Conservation (phyloP, 2,329 filamentous ascomycete genomes). For the Xylaria sp. region DNA sequence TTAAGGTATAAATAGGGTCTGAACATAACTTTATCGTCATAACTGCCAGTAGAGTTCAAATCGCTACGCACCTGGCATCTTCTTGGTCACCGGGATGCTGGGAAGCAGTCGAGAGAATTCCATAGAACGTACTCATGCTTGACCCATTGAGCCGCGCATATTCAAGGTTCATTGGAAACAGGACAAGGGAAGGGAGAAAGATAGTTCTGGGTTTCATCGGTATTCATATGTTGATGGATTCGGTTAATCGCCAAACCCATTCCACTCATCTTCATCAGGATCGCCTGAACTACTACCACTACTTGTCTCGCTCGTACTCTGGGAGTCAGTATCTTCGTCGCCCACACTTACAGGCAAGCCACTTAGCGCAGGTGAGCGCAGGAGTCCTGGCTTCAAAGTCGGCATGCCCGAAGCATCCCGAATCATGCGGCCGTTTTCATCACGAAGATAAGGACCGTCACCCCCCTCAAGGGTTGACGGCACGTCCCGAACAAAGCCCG, state of each 20-base stretch:
- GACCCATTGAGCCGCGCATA: too few species aligned
- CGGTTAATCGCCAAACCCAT: constrained; percentile 40
- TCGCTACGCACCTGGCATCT: too few species aligned
- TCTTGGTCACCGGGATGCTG: too few species aligned
- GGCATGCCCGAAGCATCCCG: constrained; percentile 37
- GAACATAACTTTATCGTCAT: too few species aligned
- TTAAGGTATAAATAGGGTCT: not conserved
- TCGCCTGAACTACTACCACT: constrained; percentile 22
- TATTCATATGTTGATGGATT: too few species aligned
- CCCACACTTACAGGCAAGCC: constrained; percentile 44
- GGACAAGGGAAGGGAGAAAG: too few species aligned
- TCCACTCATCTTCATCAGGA: constrained; percentile 36
- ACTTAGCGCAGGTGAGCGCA: constrained; percentile 32
- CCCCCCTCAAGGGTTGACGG: constrained; percentile 17
- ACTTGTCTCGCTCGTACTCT: constrained; percentile 18
- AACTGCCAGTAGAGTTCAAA: too few species aligned
- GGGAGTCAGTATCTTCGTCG: constrained; percentile 19
- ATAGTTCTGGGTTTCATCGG: too few species aligned
- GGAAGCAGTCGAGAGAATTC: too few species aligned
- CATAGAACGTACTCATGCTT: too few species aligned
- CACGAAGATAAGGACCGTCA: constrained; percentile 36
- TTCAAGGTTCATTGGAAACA: too few species aligned
- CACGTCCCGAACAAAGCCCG: constrained; percentile 72
- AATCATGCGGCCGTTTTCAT: constrained; percentile 35
- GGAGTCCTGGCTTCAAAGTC: constrained; percentile 33